These are phyloP conservation scores for Bolboschoenoplectus hybrid DNA, from an alignment of 202 grass and related monocot species.

Conservation along the genomic window DNA sequence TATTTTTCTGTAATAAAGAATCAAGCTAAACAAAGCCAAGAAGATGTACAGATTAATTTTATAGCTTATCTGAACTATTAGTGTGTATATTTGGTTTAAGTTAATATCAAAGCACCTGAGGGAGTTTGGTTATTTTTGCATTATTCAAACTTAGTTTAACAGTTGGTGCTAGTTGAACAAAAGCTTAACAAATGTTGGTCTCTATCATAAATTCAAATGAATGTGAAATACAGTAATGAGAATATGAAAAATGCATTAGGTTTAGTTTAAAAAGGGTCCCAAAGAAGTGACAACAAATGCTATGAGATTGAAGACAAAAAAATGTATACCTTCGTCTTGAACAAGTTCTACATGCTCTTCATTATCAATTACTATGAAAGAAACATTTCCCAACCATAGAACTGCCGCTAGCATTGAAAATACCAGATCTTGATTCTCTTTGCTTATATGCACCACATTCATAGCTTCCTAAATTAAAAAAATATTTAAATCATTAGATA, in stretches of 20 bases:
- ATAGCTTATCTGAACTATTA: not conserved
- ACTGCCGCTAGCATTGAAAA: constrained; percentile 54
- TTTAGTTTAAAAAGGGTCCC: not conserved
- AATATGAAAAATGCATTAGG: not conserved
- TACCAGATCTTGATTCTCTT: constrained; percentile 59
- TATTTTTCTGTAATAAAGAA: not conserved
- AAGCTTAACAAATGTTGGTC: not conserved
- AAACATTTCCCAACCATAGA: constrained; percentile 56
- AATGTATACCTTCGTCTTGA: constrained; percentile 51
- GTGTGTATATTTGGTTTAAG: not conserved
- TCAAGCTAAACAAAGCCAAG: not conserved
- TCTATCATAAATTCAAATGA: constrained; percentile 8
- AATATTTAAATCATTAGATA: constrained; percentile 17
- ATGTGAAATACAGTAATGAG: not conserved
- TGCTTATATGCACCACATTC: constrained; percentile 57
- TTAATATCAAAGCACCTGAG: not conserved
- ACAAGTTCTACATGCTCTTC: constrained; percentile 60
- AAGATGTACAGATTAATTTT: not conserved
- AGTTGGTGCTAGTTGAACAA: not conserved
- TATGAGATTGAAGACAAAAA: not conserved
- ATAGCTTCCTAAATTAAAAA: constrained; percentile 51
- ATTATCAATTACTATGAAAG: constrained; percentile 54
- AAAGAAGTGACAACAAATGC: not conserved
- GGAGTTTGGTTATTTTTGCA: not conserved
- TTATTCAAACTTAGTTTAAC: not conserved